Base-by-base conservation (phyloP, 768 basidiomycete species). In the Dacryopinax primogenitus region DNA sequence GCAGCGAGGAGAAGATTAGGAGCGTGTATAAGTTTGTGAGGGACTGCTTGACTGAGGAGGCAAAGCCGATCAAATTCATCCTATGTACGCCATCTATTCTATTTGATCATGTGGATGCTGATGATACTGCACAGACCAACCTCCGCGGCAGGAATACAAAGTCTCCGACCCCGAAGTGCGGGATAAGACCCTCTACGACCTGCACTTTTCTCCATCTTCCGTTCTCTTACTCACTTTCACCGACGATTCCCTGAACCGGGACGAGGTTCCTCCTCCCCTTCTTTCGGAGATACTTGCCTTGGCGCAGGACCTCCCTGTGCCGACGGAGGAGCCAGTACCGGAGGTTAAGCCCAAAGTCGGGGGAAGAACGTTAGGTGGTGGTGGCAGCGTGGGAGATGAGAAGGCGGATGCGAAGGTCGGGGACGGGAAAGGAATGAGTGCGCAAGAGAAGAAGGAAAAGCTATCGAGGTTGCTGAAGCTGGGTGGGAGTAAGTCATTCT, bases 21-120 rank as follows among this genome's bases (percentile, higher is more conserved):
- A 79, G 86, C 1, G 83, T 95, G 9, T 94, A 95, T 72, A 88
- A 87, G 11, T 93, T 93, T 68, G 90, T 92, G 63, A 82, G 86
- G 34, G 76, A 78, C 33, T 82, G 83, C 23, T 77, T 95, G 34
- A 77, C 83, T 44, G 87, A 89, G 65, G 88, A 91, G 67, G 83
- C 85, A 47, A 84, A 88, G 72, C 80, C 85, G 1, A 83, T 83
- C 75, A 90, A 91, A 70, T 95, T 92, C 70, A 79, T 92, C 37
- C 79, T 95, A 37, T 94, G 92, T 93, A 70, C 63, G 85, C 12
- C 41, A 2, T 61, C 65, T 7, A 69, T 30, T n/a, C 6, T 58
- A 33, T 12, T 62, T 26, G 37, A 36, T 16, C 35, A 16, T 6
- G 23, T 7, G 4, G 18, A 23, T 44, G 7, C 41, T 30, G 26